A percentile compares a stretch with the other conserved stretches of the same genome.
Conservation (phyloP, 176 grass and related monocot genomes). For the Lolium perenne region DNA sequence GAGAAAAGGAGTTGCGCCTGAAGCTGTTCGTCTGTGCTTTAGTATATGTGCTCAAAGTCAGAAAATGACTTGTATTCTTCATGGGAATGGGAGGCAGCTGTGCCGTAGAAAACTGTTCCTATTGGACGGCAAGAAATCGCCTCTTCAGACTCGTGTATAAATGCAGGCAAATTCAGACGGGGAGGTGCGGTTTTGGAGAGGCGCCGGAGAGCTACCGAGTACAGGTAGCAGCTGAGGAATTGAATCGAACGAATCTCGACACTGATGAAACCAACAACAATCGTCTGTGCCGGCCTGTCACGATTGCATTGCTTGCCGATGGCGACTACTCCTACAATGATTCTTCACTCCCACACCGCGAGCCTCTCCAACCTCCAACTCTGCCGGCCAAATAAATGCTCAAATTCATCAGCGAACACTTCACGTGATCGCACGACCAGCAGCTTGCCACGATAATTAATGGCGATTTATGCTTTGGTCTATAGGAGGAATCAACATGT, state of each 20-base stretch:
- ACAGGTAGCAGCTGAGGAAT: constrained; percentile 6
- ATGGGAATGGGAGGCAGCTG: no score
- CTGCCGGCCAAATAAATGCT: not conserved
- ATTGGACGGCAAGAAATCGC: not conserved
- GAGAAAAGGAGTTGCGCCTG: not conserved
- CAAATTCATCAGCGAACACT: not conserved
- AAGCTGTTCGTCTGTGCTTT: no score
- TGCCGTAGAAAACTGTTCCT: not conserved
- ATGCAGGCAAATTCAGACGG: not conserved
- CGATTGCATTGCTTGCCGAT: constrained; percentile 12
- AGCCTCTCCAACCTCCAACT: not conserved
- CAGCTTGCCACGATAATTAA: not conserved
- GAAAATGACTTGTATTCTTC: no score
- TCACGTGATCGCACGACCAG: not conserved
- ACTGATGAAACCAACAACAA: constrained; percentile 35
- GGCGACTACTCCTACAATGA: constrained; percentile 18
- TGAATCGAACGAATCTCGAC: constrained; percentile 28
- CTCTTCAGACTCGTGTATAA: not conserved
- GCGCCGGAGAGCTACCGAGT: not conserved
- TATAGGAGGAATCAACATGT: not conserved
- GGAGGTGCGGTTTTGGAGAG: not conserved
- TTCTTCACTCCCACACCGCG: not conserved
- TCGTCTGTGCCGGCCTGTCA: not conserved
- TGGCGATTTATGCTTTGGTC: not conserved
- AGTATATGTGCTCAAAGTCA: no score